Evolutionary conservation across 129 eudicot genomes (phyloP).

Genomic region (Chrysanthemum lavandulifolium): DNA sequence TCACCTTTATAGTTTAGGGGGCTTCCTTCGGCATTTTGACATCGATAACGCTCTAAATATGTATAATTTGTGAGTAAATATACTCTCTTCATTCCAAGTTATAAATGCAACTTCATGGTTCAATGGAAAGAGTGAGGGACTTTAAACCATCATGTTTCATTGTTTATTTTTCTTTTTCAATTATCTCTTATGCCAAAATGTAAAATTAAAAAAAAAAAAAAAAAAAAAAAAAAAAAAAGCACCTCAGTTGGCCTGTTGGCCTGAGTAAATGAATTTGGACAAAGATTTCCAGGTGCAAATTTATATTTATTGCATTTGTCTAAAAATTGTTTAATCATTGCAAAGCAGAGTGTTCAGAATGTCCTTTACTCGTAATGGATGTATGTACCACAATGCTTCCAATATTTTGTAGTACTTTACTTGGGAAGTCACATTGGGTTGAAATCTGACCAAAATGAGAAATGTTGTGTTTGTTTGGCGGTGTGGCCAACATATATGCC

Average conservation of each 20-base stretch:
- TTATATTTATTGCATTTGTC: background rate
- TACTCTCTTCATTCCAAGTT: background rate
- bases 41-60: background rate
- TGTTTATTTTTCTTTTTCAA: background rate
- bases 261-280: background rate
- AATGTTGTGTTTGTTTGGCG: background rate
- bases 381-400: background rate
- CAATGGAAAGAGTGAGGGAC: background rate
- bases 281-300: background rate
- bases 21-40: background rate
- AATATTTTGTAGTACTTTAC: background rate
- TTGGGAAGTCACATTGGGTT: background rate
- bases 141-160: background rate
- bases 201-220: background rate
- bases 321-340: background rate
- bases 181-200: background rate
- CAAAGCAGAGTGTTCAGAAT: background rate
- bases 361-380: background rate
- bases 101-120: background rate
- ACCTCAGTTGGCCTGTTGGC: too few relatives aligned
- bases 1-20: constrained; percentile 7
- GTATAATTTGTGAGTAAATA: background rate
- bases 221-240: background rate
- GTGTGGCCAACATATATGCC: background rate
- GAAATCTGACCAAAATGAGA: background rate